These are phyloP conservation scores for Penicillium palitans DNA, from an alignment of 2,329 filamentous ascomycete species.

Conservation along the genomic window DNA sequence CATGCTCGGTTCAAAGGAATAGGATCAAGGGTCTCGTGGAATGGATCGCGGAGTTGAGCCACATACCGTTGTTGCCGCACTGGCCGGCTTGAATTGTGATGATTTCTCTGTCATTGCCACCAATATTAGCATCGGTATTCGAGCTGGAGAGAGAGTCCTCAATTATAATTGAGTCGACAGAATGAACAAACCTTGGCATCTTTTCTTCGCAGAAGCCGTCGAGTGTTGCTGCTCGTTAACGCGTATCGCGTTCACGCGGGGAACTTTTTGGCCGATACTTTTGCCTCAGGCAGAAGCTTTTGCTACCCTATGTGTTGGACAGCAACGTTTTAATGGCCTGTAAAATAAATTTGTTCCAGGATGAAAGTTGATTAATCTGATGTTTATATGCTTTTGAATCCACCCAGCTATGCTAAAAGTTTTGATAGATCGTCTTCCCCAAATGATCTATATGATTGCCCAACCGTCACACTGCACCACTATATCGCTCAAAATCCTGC, in stretches of 20 bases:
- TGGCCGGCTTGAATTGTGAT: conserved; percentile 99
- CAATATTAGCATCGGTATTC: conserved; percentile 6
- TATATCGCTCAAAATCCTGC: conserved; percentile 31
- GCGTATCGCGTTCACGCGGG: conserved; percentile 40
- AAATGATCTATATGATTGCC: not conserved
- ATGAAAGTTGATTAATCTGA: not conserved
- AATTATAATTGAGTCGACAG: not conserved
- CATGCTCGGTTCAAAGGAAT: not conserved
- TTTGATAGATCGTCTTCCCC: not conserved
- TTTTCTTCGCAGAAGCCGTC: conserved; percentile 32
- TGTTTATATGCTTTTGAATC: not conserved
- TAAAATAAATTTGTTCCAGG: not conserved
- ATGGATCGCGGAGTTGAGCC: conserved; percentile 21
- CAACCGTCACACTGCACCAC: not conserved
- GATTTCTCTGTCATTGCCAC: conserved; percentile 70
- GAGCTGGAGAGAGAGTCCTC: not conserved
- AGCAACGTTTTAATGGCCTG: not conserved
- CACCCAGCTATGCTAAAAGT: not conserved
- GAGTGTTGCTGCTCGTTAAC: conserved; percentile 29
- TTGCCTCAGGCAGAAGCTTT: conserved; percentile 30
- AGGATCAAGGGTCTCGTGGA: conserved; percentile 18
- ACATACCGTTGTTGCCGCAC: conserved; percentile 98
- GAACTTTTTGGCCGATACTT: conserved; percentile 28
- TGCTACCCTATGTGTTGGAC: conserved; percentile 2
- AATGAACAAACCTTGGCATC: conserved; percentile 40